A percentile compares a stretch with the other conserved stretches of the same genome.
Conservation (phyloP, 306 rosid species). For the Vigna nakashimae region DNA sequence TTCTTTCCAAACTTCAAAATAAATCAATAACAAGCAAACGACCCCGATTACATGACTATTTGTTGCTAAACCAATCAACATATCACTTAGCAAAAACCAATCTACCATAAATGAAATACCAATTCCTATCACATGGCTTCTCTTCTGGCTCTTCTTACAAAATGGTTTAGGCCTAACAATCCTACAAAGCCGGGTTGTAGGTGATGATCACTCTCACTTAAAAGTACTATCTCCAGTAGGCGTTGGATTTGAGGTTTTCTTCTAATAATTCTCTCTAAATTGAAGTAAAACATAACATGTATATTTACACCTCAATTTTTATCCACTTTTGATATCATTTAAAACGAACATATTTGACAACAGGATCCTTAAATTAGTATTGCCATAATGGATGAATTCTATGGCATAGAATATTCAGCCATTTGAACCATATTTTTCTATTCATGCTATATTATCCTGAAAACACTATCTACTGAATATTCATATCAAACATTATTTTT, state of each 20-base stretch:
- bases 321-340: not conserved
- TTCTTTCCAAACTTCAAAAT: not conserved
- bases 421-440: not conserved
- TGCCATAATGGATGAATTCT: not conserved
- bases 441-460: not conserved
- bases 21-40: not conserved
- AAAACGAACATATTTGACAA: not conserved
- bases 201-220: too few relatives aligned
- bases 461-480: not conserved
- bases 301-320: slow-evolving; percentile 2
- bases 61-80: slow-evolving; percentile 7
- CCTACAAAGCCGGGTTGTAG: too few relatives aligned
- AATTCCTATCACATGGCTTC: not conserved
- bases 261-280: not conserved
- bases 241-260: too few relatives aligned
- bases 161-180: too few relatives aligned
- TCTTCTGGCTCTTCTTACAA: not conserved
- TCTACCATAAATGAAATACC: not conserved
- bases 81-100: not conserved
- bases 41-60: not conserved
- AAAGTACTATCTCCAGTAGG: too few relatives aligned
- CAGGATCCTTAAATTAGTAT: not conserved
- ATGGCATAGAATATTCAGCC: not conserved
- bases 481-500: not conserved
- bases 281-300: slow-evolving; percentile 4